Percentiles rank a stretch among this genome's conserved stretches.
phyloP scores from a whole-genome alignment of 306 rosid genomes.

The Corylus heterophylla region DNA sequence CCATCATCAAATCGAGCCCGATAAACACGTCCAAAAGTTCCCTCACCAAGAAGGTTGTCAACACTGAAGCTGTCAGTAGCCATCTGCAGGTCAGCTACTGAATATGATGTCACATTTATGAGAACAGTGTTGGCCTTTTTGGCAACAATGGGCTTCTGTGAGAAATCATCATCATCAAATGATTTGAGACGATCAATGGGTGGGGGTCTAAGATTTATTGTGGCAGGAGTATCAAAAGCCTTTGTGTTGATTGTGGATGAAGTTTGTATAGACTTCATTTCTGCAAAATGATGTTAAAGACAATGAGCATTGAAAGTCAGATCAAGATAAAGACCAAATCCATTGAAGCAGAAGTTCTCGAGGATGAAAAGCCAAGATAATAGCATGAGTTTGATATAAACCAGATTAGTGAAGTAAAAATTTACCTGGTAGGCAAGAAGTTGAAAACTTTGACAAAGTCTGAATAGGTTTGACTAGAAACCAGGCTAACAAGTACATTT shows the following conservation, averaged over 20 bases:
- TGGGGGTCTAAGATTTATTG: slow-evolving; percentile 85
- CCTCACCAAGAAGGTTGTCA: slow-evolving; percentile 91
- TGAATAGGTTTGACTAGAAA: background rate
- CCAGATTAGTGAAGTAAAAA: slow-evolving; percentile 10
- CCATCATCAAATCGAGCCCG: slow-evolving; percentile 89
- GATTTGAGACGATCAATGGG: slow-evolving; percentile 88
- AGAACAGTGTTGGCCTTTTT: slow-evolving; percentile 59
- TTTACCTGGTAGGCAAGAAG: slow-evolving; percentile 8
- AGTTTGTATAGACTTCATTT: slow-evolving; percentile 61
- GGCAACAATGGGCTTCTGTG: slow-evolving; percentile 50
- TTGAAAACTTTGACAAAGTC: slow-evolving; percentile 7
- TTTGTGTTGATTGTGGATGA: slow-evolving; percentile 39
- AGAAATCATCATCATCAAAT: slow-evolving; percentile 67
- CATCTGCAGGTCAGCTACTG: slow-evolving; percentile 92
- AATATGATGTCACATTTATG: slow-evolving; percentile 70
- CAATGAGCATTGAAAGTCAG: background rate
- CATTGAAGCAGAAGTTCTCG: background rate
- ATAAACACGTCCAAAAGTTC: slow-evolving; percentile 92
- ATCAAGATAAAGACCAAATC: background rate
- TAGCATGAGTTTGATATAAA: slow-evolving; percentile 12
- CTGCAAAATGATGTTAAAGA: slow-evolving; percentile 48
- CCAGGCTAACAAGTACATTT: background rate
- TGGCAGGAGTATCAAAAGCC: slow-evolving; percentile 54
- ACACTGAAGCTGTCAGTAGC: slow-evolving; percentile 95
- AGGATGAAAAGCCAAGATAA: slow-evolving; percentile 7